Conservation (phyloP, 306 rosid genomes). For the Pyrus communis region DNA sequence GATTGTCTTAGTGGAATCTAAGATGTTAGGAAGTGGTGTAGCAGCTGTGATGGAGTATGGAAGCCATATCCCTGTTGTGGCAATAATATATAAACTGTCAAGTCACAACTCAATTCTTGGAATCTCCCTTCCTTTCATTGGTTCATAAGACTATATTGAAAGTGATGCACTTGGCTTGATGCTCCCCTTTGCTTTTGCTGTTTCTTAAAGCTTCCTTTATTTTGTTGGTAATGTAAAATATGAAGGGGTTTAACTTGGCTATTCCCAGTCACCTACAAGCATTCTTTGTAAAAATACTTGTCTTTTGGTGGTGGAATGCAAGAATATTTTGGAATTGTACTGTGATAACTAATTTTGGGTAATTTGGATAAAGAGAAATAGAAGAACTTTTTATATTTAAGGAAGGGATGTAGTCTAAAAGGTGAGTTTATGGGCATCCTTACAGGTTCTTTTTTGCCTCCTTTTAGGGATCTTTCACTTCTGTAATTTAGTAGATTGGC, state of each 20-base stretch:
- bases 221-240: background rate
- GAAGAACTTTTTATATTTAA: background rate
- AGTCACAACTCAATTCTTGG: background rate
- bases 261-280: background rate
- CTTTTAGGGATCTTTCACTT: too few species aligned
- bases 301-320: background rate
- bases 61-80: background rate
- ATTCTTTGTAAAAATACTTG: background rate
- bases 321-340: background rate
- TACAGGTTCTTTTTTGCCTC: too few species aligned
- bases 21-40: background rate
- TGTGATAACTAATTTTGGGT: background rate
- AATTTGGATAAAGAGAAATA: background rate
- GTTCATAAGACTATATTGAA: background rate
- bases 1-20: background rate
- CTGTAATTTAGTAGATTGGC: background rate
- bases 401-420: background rate
- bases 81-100: background rate
- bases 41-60: too few species aligned
- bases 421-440: too few species aligned
- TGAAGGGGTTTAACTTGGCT: background rate
- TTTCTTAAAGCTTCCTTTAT: background rate
- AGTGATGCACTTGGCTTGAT: background rate
- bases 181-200: background rate
- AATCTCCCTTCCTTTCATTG: background rate